Percentiles rank a stretch among this genome's conserved stretches.
These are phyloP conservation scores for Chalciporus piperatus DNA, from an alignment of 768 basidiomycete genomes.

Conservation along the genomic window DNA sequence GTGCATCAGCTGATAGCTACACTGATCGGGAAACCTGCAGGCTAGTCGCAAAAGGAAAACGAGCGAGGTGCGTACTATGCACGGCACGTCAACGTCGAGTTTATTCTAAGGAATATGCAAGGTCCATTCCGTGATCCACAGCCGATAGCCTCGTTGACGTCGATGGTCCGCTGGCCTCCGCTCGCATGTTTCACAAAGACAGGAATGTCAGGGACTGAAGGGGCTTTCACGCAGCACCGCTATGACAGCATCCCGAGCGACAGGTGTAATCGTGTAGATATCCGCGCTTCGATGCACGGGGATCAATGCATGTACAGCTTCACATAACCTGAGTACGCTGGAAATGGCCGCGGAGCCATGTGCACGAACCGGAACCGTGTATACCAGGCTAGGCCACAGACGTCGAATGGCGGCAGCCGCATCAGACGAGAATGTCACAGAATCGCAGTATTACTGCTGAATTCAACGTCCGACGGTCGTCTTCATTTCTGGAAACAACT, in stretches of 20 bases:
- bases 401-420: slow-evolving; percentile 9
- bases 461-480: slow-evolving; percentile 7
- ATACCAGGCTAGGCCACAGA: slow-evolving; percentile 2
- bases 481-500: slow-evolving; percentile 1
- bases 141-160: slow-evolving; percentile 23
- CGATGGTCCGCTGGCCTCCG: slow-evolving; percentile 8
- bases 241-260: slow-evolving; percentile 31
- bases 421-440: slow-evolving; percentile 7
- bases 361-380: slow-evolving; percentile 3
- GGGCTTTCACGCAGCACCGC: slow-evolving; percentile 12
- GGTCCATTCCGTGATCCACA: slow-evolving; percentile 17
- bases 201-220: slow-evolving; percentile 23
- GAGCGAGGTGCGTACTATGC: slow-evolving; percentile 6
- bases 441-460: slow-evolving; percentile 1
- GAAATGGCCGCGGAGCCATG: slow-evolving; percentile 11
- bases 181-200: slow-evolving; percentile 14
- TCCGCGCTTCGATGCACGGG: slow-evolving; percentile 24
- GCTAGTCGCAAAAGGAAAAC: slow-evolving; percentile 24
- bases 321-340: slow-evolving; percentile 18
- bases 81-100: slow-evolving; percentile 21
- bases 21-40: slow-evolving; percentile 25
- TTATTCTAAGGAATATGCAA: slow-evolving; percentile 10
- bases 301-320: slow-evolving; percentile 20
- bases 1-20: slow-evolving; percentile 18
- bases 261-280: slow-evolving; percentile 8